Percentiles rank a stretch among this genome's conserved stretches.
These are phyloP conservation scores for Ogataea pini DNA, from an alignment of 805 yeast species.

Conservation along the genomic window DNA sequence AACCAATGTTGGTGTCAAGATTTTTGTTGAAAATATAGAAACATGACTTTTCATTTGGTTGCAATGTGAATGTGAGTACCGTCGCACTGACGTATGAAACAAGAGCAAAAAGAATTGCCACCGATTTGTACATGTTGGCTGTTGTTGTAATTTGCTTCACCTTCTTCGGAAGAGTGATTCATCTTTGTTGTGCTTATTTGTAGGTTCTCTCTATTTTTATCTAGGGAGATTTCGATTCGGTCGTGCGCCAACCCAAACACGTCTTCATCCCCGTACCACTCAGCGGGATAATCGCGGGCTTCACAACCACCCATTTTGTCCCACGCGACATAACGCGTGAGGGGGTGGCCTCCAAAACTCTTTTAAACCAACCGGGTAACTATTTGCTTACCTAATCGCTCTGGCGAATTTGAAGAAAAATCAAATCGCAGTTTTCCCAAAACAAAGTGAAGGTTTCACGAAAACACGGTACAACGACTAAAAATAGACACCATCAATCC, in stretches of 20 bases:
- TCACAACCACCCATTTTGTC: slow-evolving; percentile 3
- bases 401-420: slow-evolving; percentile 1
- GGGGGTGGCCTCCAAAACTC: no score
- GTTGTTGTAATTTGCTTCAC: neutral
- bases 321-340: no score
- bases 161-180: neutral
- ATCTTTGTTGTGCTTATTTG: neutral
- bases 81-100: slow-evolving; percentile 37
- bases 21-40: slow-evolving; percentile 67
- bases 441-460: neutral
- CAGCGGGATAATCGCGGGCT: neutral
- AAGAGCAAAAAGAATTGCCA: neutral
- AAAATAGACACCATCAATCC: neutral
- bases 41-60: slow-evolving; percentile 75
- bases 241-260: slow-evolving; percentile 2
- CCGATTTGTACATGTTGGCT: slow-evolving; percentile 5
- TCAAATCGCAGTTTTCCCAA: neutral
- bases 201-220: slow-evolving; percentile 5
- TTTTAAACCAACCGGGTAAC: neutral
- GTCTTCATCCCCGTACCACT: neutral
- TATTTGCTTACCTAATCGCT: slow-evolving; percentile 4
- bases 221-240: slow-evolving; percentile 6
- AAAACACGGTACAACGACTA: neutral
- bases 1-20: slow-evolving; percentile 62
- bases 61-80: slow-evolving; percentile 71